phyloP scores from a whole-genome alignment of 441 rosid genomes.

The Jatropha multifida region DNA sequence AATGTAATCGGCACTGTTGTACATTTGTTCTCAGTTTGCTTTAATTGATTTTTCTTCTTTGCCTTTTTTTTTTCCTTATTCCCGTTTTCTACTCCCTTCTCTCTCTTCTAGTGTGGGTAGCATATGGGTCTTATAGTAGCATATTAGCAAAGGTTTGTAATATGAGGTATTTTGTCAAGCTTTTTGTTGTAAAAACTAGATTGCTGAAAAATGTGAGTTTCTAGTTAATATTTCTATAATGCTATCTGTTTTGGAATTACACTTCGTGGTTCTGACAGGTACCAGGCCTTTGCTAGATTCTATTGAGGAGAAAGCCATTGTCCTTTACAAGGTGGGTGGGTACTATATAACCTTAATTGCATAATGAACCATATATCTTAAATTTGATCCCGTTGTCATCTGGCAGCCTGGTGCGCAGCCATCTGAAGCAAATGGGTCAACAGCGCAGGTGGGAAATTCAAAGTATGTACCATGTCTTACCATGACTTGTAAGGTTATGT shows the following conservation, averaged over 20 bases:
- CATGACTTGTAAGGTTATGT: constrained; percentile 3
- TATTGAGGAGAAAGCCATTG: constrained; percentile 83
- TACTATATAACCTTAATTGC: constrained; percentile 17
- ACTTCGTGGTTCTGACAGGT: constrained; percentile 46
- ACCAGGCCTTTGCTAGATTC: constrained; percentile 41
- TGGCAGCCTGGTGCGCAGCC: constrained; percentile 71
- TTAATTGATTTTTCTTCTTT: not conserved
- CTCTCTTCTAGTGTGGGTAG: not conserved
- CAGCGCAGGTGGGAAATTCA: constrained; percentile 58
- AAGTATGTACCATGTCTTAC: constrained; percentile 45
- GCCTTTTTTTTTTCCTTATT: not conserved
- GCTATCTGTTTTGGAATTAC: constrained; percentile 10
- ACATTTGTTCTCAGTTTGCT: not conserved
- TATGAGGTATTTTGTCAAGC: not conserved
- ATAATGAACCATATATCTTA: constrained; percentile 1
- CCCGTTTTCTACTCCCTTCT: not conserved
- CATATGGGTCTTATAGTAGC: too few species aligned
- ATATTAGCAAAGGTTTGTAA: not conserved
- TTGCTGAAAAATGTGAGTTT: not conserved
- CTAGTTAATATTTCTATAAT: not conserved
- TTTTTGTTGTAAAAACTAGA: not conserved
- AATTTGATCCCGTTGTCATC: constrained; percentile 28
- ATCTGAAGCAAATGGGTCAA: constrained; percentile 55
- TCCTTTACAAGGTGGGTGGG: constrained; percentile 67
- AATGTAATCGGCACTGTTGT: not conserved